phyloP scores from a whole-genome alignment of 2,329 filamentous ascomycete genomes.

The Epichloe elymi region DNA sequence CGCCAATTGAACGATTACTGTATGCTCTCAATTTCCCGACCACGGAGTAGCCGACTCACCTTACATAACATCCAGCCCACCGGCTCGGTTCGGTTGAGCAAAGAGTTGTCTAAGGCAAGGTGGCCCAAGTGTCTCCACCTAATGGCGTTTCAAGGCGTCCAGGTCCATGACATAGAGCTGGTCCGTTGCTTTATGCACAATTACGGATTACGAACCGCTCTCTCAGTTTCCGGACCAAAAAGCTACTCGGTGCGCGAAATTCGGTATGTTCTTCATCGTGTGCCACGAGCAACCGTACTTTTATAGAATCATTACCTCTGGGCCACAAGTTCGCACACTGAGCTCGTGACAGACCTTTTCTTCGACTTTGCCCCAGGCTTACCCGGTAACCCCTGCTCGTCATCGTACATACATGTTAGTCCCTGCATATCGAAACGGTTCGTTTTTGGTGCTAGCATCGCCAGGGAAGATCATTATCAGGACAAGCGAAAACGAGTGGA shows the following conservation, averaged over 20 bases:
- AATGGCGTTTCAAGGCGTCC: not conserved
- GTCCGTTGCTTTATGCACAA: not conserved
- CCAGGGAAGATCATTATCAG: not conserved
- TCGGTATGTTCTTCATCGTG: not conserved
- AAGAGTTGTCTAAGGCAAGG: not conserved
- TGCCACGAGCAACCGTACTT: not conserved
- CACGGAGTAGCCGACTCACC: not conserved
- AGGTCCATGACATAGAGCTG: not conserved
- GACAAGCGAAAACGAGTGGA: not conserved
- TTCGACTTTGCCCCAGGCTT: not conserved
- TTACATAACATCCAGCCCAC: not conserved
- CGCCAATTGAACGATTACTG: not conserved
- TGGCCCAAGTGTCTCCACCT: slow-evolving; percentile 2
- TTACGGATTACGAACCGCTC: not conserved
- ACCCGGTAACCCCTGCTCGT: not conserved
- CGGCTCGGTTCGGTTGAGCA: not conserved
- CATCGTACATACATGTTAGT: not conserved
- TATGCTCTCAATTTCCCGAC: not conserved
- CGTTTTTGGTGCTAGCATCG: not conserved
- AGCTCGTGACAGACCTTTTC: not conserved
- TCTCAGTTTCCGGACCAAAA: not conserved
- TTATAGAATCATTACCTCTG: not conserved
- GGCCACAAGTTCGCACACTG: not conserved
- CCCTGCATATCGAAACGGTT: not conserved
- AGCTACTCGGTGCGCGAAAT: not conserved